phyloP scores from a whole-genome alignment of 2,329 filamentous ascomycete genomes.

The Teratosphaeria epicoccoides region DNA sequence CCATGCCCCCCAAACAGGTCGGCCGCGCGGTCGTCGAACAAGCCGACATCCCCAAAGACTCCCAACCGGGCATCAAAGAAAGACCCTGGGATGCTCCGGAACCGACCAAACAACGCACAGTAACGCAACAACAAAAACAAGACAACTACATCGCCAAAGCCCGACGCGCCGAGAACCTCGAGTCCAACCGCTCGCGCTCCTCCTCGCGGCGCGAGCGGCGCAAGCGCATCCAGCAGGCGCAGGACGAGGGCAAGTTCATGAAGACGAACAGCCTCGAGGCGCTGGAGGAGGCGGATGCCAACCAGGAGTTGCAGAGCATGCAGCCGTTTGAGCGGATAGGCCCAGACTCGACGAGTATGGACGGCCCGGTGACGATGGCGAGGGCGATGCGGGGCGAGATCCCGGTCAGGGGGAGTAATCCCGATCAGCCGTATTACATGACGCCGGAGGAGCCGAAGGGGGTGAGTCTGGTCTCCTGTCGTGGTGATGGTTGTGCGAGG shows the following conservation, averaged over 20 bases:
- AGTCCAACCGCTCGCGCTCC: slow-evolving; percentile 37
- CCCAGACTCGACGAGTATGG: slow-evolving; percentile 45
- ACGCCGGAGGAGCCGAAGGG: slow-evolving; percentile 15
- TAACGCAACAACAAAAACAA: slow-evolving; percentile 37
- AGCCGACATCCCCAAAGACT: slow-evolving; percentile 16
- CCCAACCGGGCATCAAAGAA: slow-evolving; percentile 6
- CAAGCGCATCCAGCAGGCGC: slow-evolving; percentile 34
- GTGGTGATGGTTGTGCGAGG: neutral
- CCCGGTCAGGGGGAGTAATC: slow-evolving; percentile 42
- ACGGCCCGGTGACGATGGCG: slow-evolving; percentile 45
- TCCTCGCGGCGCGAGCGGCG: slow-evolving; percentile 38
- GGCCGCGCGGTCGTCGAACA: slow-evolving; percentile 11
- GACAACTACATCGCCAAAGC: slow-evolving; percentile 27
- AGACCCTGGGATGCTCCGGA: slow-evolving; percentile 6
- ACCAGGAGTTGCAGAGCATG: slow-evolving; percentile 37
- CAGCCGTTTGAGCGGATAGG: slow-evolving; percentile 46
- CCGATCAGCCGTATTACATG: slow-evolving; percentile 37
- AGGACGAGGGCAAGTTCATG: slow-evolving; percentile 42
- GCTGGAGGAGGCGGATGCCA: slow-evolving; percentile 42
- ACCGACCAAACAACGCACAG: slow-evolving; percentile 29
- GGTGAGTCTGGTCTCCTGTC: slow-evolving; percentile 6
- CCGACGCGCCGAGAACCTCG: slow-evolving; percentile 22
- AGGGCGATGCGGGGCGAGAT: slow-evolving; percentile 46
- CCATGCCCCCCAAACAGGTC: neutral
- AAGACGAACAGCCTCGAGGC: slow-evolving; percentile 39